Evolutionary conservation across 441 rosid species (phyloP).

Genomic region (Populus tomentosa): DNA sequence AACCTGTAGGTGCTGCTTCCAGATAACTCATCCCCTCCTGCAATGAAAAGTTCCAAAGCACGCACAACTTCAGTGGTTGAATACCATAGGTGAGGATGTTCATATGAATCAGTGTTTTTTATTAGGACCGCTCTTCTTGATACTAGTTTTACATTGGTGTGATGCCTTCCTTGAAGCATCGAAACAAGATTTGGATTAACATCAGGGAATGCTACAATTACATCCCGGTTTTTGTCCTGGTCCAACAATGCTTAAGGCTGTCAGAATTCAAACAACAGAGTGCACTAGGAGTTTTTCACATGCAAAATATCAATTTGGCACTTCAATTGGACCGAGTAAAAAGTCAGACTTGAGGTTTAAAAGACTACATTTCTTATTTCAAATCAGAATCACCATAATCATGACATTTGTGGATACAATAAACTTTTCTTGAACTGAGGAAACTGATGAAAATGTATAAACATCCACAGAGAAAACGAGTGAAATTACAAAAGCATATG

Average conservation of each 20-base stretch:
- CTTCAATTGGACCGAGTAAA: background rate
- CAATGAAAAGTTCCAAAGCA: constrained; percentile 53
- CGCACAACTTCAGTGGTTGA: constrained; percentile 48
- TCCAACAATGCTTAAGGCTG: constrained; percentile 7
- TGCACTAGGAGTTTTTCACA: background rate
- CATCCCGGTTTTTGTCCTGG: constrained; percentile 81
- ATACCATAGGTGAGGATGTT: constrained; percentile 68
- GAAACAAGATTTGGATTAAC: constrained; percentile 48
- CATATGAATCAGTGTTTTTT: constrained; percentile 33
- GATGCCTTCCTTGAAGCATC: constrained; percentile 18
- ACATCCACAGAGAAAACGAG: background rate
- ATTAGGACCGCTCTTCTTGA: constrained; percentile 30
- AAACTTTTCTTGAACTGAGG: background rate
- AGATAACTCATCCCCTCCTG: constrained; percentile 42
- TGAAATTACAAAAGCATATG: background rate
- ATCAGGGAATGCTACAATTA: constrained; percentile 76
- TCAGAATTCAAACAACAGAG: background rate
- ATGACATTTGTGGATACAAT: background rate
- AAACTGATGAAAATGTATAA: background rate
- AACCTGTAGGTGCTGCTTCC: constrained; percentile 53
- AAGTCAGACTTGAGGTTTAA: background rate
- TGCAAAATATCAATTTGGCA: background rate
- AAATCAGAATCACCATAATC: background rate
- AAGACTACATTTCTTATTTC: background rate
- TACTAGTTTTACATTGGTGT: constrained; percentile 25